Evolutionary conservation across 1,139 yeast species (phyloP).

Genomic region (Diutina mesorugosa): DNA sequence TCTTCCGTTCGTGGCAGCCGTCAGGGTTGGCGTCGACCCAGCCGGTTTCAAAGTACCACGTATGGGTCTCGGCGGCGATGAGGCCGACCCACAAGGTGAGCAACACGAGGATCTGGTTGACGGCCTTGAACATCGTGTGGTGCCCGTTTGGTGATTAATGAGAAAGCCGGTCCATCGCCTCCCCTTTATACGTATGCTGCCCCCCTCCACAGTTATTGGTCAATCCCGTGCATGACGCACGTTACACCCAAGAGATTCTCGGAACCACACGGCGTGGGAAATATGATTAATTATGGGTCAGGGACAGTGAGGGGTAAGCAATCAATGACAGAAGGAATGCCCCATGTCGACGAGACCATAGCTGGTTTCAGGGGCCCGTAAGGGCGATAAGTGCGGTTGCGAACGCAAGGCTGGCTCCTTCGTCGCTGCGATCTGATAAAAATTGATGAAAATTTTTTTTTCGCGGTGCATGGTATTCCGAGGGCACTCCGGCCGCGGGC

Average conservation of each 20-base stretch:
- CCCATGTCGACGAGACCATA: no score
- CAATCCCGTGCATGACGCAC: not conserved
- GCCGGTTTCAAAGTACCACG: slow-evolving; percentile 60
- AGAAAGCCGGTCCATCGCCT: not conserved
- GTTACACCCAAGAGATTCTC: not conserved
- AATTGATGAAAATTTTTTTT: not conserved
- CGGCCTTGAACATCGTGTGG: not conserved
- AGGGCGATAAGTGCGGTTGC: not conserved
- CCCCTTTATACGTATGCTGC: not conserved
- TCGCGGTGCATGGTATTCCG: not conserved
- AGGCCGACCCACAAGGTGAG: slow-evolving; percentile 3
- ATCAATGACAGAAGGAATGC: no score
- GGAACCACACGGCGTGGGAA: not conserved
- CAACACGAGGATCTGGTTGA: not conserved
- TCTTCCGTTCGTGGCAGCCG: slow-evolving; percentile 50
- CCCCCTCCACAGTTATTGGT: not conserved
- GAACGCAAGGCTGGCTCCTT: not conserved
- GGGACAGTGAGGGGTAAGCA: no score
- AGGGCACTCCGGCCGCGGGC: not conserved
- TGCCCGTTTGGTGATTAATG: not conserved
- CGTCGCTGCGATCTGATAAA: not conserved
- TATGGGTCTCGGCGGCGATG: slow-evolving; percentile 41
- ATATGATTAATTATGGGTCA: no score
- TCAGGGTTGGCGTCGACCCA: slow-evolving; percentile 70
- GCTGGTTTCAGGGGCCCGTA: no score